Evolutionary conservation across 306 rosid genomes (phyloP).

Genomic region (Arachis hypogaea): DNA sequence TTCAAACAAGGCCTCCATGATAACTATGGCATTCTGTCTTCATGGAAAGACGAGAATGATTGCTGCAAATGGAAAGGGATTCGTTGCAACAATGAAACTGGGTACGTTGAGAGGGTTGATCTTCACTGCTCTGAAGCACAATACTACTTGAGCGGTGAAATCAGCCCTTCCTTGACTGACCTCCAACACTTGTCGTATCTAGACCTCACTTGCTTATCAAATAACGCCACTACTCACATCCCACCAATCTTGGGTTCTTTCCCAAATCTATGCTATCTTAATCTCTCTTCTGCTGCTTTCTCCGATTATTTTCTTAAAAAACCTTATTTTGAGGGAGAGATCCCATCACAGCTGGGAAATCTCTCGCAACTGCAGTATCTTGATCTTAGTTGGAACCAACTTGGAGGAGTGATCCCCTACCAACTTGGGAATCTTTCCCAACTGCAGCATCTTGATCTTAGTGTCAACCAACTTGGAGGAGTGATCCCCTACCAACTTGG

Average conservation of each 20-base stretch:
- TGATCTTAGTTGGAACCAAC: not conserved
- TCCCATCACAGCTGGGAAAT: conserved; percentile 15
- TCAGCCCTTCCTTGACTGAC: not conserved
- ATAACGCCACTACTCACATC: not conserved
- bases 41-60: conserved; percentile 21
- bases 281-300: not conserved
- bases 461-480: not conserved
- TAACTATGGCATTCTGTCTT: not conserved
- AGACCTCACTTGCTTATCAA: not conserved
- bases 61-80: conserved; percentile 45
- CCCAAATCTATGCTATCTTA: not conserved
- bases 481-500: conserved; percentile 26
- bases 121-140: not conserved
- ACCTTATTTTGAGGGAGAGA: not conserved
- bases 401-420: not conserved
- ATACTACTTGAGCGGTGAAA: not conserved
- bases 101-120: conserved; percentile 36
- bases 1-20: conserved; percentile 11
- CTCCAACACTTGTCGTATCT: conserved; percentile 3
- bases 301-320: not conserved
- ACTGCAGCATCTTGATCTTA: conserved; percentile 5
- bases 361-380: conserved; percentile 16
- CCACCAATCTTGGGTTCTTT: conserved; percentile 21
- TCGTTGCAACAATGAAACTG: conserved; percentile 21
- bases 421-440: conserved; percentile 16